Evolutionary conservation across 2,329 filamentous ascomycete genomes (phyloP).

Genomic region (Colletotrichum camelliae): DNA sequence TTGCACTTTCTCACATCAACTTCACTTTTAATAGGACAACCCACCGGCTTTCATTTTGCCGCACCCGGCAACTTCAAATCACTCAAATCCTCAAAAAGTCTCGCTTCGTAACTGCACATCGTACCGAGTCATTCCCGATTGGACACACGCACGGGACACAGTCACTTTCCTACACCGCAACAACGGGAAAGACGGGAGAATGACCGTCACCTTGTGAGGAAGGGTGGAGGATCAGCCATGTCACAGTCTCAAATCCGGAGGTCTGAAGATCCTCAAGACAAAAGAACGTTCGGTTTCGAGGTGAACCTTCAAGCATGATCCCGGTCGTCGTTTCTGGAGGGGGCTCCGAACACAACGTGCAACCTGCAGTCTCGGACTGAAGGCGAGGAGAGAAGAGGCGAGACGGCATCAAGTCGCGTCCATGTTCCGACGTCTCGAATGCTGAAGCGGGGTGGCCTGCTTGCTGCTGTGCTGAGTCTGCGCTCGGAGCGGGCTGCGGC

Average conservation of each 20-base stretch:
- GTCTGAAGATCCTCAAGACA: background rate
- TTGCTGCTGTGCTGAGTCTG: background rate
- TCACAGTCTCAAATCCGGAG: slow-evolving; percentile 4
- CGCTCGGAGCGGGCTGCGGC: background rate
- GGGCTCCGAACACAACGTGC: background rate
- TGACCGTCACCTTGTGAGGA: background rate
- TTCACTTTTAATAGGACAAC: background rate
- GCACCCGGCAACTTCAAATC: background rate
- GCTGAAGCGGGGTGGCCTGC: background rate
- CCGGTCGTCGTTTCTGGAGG: background rate
- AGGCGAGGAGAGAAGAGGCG: background rate
- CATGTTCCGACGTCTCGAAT: slow-evolving; percentile 19
- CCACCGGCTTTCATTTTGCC: background rate
- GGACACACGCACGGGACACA: background rate
- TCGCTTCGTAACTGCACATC: background rate
- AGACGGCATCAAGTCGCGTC: slow-evolving; percentile 6
- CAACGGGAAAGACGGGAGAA: background rate
- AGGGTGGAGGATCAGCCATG: slow-evolving; percentile 1
- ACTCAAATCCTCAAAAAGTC: background rate
- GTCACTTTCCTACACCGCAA: background rate
- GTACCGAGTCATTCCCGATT: background rate
- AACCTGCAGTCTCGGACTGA: background rate
- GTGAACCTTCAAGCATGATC: background rate
- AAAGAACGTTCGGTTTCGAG: background rate
- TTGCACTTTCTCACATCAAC: background rate